These are phyloP conservation scores for Nadsonia fulvescens DNA, from an alignment of 805 yeast genomes.

Conservation along the genomic window DNA sequence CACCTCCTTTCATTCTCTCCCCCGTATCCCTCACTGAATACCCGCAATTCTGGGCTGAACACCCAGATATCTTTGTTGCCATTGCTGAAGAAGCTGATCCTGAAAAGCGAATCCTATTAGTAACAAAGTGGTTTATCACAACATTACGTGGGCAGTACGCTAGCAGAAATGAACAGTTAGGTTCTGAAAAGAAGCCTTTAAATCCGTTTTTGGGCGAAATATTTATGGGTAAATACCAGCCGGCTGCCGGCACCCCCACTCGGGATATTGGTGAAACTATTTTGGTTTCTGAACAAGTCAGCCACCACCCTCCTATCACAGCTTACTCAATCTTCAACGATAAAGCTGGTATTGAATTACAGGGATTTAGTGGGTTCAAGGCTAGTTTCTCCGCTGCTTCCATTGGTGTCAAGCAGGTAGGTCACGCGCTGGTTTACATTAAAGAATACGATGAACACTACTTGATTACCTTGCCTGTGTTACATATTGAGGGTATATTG, in stretches of 20 bases:
- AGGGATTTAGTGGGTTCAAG: conserved; percentile 82
- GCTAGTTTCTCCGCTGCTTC: conserved; percentile 66
- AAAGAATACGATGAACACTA: conserved; percentile 40
- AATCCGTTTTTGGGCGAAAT: conserved; percentile 94
- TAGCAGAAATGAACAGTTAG: conserved; percentile 77
- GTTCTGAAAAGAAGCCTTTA: conserved; percentile 92
- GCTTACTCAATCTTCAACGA: conserved; percentile 72
- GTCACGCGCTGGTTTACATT: conserved; percentile 56
- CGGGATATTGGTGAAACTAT: conserved; percentile 54
- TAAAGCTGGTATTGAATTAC: conserved; percentile 45
- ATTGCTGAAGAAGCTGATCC: conserved; percentile 31
- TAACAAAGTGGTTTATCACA: conserved; percentile 78
- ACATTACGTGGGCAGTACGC: conserved; percentile 88
- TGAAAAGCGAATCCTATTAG: conserved; percentile 57
- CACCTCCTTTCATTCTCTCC: conserved; percentile 91
- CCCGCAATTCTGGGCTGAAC: conserved; percentile 93
- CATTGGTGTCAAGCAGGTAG: conserved; percentile 75
- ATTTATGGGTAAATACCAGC: conserved; percentile 87
- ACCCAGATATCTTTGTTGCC: conserved; percentile 63
- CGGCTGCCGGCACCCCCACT: conserved; percentile 28
- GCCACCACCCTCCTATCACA: conserved; percentile 97
- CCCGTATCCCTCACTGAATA: conserved; percentile 80
- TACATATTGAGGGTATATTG: conserved; percentile 85
- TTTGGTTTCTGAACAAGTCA: conserved; percentile 78
- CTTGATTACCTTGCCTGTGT: conserved; percentile 76